Base-by-base conservation (phyloP, 2,329 filamentous ascomycete genomes). In the Lecanicillium sp. region DNA sequence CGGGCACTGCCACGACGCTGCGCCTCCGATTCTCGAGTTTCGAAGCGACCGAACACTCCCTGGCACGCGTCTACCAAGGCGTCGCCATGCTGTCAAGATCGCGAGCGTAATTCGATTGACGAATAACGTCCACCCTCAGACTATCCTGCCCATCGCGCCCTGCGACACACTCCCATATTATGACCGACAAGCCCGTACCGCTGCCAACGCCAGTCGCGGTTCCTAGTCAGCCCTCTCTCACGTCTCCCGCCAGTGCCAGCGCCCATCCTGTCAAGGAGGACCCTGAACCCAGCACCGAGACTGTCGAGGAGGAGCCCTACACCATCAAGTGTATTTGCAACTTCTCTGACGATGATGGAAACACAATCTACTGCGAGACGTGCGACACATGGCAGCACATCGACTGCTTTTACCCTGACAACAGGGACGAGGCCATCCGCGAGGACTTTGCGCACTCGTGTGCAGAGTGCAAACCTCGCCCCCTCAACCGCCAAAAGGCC, bases 371-470 rank as follows among this genome's bases (percentile, higher is more conserved):
- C 68, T 98, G 93, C 75, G 93, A 97, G 65, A 81, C 77, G 51
- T 98, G 93, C 75, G 87, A 95, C 64, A 93, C 90, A 42, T 98
- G 93, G 93, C 93, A 98, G 69, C 93, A 98, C 68, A 95, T 95
- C 60, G 84, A 90, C 64, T 98, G 93, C 70, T 97, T 95, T 70
- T 97, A 97, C 65, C 80, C 80, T 19, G 67, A 79, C 54, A 87
- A 88, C 58, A 78, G 81, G 62, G 78, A 83, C 65, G 75, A 87
- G 74, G 77, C 86, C 70, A 69, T 90, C 65, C 67, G 84, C 73
- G 75, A 80, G 51, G 77, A 81, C 58, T 86, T 84, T 60, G 75
- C 87, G 49, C 91, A 98, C 71, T 88, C 84, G 48, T 98, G 93
- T 70, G 81, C 83, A 59, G 89, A 95, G 58, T 98, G 93, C 72